These are phyloP conservation scores for Leccinum disarticulatum DNA, from an alignment of 768 basidiomycete genomes.

Conservation along the genomic window DNA sequence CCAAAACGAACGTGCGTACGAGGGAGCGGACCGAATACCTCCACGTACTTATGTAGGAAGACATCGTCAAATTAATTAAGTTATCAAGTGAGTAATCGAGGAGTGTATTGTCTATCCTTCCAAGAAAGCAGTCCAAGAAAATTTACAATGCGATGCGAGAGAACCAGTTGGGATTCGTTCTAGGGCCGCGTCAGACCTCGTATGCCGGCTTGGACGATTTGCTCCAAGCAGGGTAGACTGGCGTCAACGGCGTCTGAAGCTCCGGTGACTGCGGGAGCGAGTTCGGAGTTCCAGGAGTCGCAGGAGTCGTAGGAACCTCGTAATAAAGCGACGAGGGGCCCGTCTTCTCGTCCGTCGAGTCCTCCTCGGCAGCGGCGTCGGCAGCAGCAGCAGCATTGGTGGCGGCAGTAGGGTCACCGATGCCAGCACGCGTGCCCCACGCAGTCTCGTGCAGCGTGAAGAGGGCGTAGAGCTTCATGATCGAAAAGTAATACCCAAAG, in stretches of 20 bases:
- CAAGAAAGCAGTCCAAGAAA: not conserved
- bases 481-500: constrained; percentile 91
- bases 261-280: not conserved
- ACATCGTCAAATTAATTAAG: not conserved
- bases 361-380: not conserved
- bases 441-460: constrained; percentile 93
- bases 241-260: not conserved
- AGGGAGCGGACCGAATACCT: not conserved
- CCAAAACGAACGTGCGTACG: not conserved
- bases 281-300: not conserved
- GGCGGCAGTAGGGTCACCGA: constrained; percentile 78
- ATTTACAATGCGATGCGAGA: not conserved
- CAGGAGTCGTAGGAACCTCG: not conserved
- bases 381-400: constrained; percentile 53
- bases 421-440: constrained; percentile 95
- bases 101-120: not conserved
- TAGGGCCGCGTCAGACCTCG: not conserved
- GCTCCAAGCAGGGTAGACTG: not conserved
- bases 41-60: not conserved
- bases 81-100: not conserved
- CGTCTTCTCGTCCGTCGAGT: constrained; percentile 27
- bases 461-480: constrained; percentile 93
- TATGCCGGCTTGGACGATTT: not conserved
- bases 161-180: not conserved
- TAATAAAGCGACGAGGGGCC: constrained; percentile 11